A percentile compares a stretch with the other conserved stretches of the same genome.
Evolutionary conservation across 2,329 filamentous ascomycete species (phyloP).

Genomic region (Alternaria sp.): DNA sequence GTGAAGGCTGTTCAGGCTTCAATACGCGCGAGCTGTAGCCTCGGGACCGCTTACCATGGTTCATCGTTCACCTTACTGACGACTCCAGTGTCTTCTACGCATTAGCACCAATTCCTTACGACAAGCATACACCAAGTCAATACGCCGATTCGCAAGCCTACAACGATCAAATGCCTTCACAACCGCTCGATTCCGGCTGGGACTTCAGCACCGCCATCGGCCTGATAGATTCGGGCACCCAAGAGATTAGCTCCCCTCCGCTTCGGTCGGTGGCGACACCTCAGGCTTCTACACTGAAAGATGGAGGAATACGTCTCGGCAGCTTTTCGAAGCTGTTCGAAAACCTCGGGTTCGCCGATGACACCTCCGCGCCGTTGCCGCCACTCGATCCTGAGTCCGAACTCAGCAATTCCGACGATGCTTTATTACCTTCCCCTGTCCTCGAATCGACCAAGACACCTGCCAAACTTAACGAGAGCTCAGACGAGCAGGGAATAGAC

Average conservation of each 20-base stretch:
- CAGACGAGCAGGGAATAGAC: not conserved
- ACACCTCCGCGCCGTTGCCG: conserved; percentile 21
- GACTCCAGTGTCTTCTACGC: conserved; percentile 17
- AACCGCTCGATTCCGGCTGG: conserved; percentile 50
- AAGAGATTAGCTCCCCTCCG: conserved; percentile 28
- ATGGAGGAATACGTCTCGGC: conserved; percentile 45
- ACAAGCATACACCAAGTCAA: conserved; percentile 1
- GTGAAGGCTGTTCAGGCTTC: not conserved
- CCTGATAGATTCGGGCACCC: conserved; percentile 44
- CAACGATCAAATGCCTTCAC: conserved; percentile 38
- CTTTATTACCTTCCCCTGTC: conserved; percentile 30
- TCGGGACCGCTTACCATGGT: not conserved
- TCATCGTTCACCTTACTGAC: conserved; percentile 18
- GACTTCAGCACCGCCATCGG: conserved; percentile 55
- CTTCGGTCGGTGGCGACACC: conserved; percentile 14
- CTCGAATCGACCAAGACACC: not conserved
- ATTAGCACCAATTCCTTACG: conserved; percentile 19
- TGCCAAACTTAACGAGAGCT: not conserved
- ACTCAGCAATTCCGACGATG: conserved; percentile 54
- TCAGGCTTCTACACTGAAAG: conserved; percentile 6
- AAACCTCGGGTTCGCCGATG: conserved; percentile 47
- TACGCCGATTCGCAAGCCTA: not conserved
- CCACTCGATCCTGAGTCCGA: conserved; percentile 34
- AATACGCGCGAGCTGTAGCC: not conserved
- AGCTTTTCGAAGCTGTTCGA: conserved; percentile 56